Evolutionary conservation across 805 yeast genomes (phyloP).

Genomic region (Cyberlindnera subsufficiens): DNA sequence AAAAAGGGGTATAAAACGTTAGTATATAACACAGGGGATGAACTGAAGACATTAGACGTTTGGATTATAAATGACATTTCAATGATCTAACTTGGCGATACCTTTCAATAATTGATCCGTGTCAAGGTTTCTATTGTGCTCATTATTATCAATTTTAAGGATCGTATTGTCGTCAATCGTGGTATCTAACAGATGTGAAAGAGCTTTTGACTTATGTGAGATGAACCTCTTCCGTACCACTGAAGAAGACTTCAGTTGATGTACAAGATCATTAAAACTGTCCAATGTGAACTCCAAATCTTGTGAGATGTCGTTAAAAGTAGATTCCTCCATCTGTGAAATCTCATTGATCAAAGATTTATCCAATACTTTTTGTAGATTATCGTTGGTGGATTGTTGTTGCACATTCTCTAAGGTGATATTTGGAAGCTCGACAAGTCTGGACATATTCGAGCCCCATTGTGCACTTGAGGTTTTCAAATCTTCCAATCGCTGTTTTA

Average conservation of each 20-base stretch:
- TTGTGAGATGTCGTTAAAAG: constrained; percentile 9
- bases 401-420: constrained; percentile 8
- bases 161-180: constrained; percentile 39
- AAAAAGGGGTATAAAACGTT: too few species aligned
- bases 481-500: constrained; percentile 36
- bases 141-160: constrained; percentile 11
- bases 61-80: not conserved
- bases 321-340: constrained; percentile 7
- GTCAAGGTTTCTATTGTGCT: constrained; percentile 23
- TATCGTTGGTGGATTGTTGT: constrained; percentile 5
- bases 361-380: constrained; percentile 21
- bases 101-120: constrained; percentile 30
- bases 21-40: not conserved
- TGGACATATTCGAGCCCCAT: constrained; percentile 33
- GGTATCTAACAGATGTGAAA: constrained; percentile 35
- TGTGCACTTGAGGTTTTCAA: constrained; percentile 40
- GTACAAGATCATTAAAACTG: constrained; percentile 16
- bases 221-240: constrained; percentile 13
- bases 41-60: not conserved
- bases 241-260: constrained; percentile 18
- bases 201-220: constrained; percentile 38
- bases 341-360: constrained; percentile 14
- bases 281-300: constrained; percentile 18
- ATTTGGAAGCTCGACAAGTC: constrained; percentile 11
- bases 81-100: constrained; percentile 24